A percentile compares a stretch with the other conserved stretches of the same genome.
These are phyloP conservation scores for Bipolaris oryzae DNA, from an alignment of 2,329 filamentous ascomycete species.

Conservation along the genomic window DNA sequence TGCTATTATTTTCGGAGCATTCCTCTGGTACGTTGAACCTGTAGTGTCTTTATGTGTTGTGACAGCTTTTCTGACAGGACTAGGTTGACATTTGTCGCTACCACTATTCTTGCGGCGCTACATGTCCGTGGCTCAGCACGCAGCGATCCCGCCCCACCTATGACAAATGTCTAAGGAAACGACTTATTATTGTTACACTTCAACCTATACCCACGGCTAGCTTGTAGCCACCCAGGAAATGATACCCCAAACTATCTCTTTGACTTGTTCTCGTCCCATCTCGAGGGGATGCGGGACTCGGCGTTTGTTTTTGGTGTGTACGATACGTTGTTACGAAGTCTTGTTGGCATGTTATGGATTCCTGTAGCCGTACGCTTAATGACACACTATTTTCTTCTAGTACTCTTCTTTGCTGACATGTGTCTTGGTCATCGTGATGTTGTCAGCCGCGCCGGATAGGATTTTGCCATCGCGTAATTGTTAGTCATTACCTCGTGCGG, in stretches of 20 bases:
- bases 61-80: slow-evolving; percentile 15
- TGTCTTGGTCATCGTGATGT: background rate
- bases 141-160: slow-evolving; percentile 42
- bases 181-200: no score
- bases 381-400: background rate
- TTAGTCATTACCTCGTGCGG: no score
- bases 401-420: background rate
- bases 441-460: background rate
- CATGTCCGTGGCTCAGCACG: slow-evolving; percentile 53
- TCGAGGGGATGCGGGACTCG: slow-evolving; percentile 11
- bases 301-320: slow-evolving; percentile 6
- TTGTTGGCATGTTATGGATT: background rate
- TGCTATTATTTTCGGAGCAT: slow-evolving; percentile 70
- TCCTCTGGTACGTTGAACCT: slow-evolving; percentile 61
- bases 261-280: background rate
- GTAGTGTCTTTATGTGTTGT: background rate
- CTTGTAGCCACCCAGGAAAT: background rate
- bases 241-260: slow-evolving; percentile 13
- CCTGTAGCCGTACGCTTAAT: slow-evolving; percentile 1
- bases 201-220: background rate
- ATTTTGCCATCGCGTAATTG: no score
- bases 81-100: slow-evolving; percentile 60
- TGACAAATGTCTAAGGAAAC: slow-evolving; percentile 47
- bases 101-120: slow-evolving; percentile 56
- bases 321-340: background rate